These are phyloP conservation scores for Eurotiales sp. DNA, from an alignment of 2,329 filamentous ascomycete species.

Conservation along the genomic window DNA sequence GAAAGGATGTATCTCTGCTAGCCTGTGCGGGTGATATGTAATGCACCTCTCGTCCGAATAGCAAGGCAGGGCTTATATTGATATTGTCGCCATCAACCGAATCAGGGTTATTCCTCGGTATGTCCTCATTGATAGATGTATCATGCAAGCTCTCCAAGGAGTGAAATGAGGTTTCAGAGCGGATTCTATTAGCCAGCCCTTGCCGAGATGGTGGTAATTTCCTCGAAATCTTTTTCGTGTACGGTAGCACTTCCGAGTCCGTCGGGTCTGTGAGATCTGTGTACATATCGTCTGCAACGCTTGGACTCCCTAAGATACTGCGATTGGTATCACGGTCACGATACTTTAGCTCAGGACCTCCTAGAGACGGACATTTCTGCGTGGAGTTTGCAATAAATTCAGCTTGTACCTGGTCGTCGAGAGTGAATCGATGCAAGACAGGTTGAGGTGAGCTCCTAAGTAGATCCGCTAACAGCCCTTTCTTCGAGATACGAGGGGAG, in stretches of 20 bases:
- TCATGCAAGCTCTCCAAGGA: background rate
- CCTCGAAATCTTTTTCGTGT: slow-evolving; percentile 10
- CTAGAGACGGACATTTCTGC: background rate
- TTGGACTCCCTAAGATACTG: background rate
- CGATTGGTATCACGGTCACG: background rate
- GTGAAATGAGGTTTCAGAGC: background rate
- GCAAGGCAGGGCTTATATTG: background rate
- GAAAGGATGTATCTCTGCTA: background rate
- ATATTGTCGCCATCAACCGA: background rate
- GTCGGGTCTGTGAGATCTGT: background rate
- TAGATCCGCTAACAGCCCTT: background rate
- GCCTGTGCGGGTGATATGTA: background rate
- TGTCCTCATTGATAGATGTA: background rate
- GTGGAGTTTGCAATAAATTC: slow-evolving; percentile 17
- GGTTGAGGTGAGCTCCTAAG: background rate
- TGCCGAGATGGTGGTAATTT: slow-evolving; percentile 2
- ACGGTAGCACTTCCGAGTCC: slow-evolving; percentile 7
- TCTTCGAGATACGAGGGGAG: background rate
- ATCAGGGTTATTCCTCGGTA: background rate
- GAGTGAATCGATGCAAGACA: slow-evolving; percentile 20
- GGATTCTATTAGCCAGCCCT: background rate
- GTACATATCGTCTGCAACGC: background rate
- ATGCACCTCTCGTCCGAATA: slow-evolving; percentile 4
- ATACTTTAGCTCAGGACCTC: background rate
- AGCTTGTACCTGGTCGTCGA: slow-evolving; percentile 26